Base-by-base conservation (phyloP, 257 asterid species). In the Solanum tarijense region DNA sequence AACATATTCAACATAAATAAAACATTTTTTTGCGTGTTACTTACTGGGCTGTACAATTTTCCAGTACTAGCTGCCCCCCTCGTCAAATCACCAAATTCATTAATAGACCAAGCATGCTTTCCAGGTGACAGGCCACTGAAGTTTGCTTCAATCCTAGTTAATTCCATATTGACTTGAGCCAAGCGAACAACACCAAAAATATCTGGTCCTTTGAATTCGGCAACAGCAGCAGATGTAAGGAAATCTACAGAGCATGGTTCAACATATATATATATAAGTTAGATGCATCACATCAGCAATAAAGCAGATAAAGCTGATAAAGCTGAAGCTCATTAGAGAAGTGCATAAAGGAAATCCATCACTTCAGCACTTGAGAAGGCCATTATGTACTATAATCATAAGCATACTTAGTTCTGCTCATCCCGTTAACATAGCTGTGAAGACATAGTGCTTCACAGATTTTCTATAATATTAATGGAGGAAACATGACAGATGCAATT, bases 1-100 rank as follows among this genome's bases (percentile, higher is more conserved):
- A 27, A 9, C 85, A 46, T 46, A 27, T 81, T 27, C 11, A 16
- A 12, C 52, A 32, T 23, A 43, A 68, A 86, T 8, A 58, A 72
- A 48, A 95, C 93, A 93, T 92, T 91, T 36, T 90, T 88, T 31
- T 41, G 94, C 25, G 86, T 48, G 23, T 86, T 88, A 52, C 92
- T 92, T 46, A 90, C 65, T 13, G 94, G 96, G 88, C 92, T 90
- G 86, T 92, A 96, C 90, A 97, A 90, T 85, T 94, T 93, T 32
- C 99, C 99, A 9, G 99, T 97, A 92, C 95, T 96, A 58, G 98
- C 98, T 86, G 96, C 98, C 27, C 99, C 99, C 60, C 83, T 90
- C 8, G 98, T 97, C 89, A 97, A 88, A 94, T 96, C 98, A 82
- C 99, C 99, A 89, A 93, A 97, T 91, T 96, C 92, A 82, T 97